These are phyloP conservation scores for Colletotrichum eleusines DNA, from an alignment of 2,329 filamentous ascomycete species.

Conservation along the genomic window DNA sequence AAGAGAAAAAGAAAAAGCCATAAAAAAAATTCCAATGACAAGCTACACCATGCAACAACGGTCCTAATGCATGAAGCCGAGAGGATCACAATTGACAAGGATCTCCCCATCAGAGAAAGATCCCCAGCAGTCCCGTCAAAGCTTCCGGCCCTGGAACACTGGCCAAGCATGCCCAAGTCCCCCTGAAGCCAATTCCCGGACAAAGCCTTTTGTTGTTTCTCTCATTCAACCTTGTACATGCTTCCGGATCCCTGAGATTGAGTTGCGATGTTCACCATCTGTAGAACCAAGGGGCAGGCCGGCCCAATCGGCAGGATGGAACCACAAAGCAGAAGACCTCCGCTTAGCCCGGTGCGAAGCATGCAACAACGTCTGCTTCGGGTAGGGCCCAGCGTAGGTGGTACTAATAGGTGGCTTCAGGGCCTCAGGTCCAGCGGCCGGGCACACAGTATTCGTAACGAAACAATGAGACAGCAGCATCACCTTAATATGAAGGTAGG, in stretches of 20 bases:
- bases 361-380: neutral
- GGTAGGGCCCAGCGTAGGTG: neutral
- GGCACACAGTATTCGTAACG: neutral
- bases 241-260: neutral
- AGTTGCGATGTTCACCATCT: neutral
- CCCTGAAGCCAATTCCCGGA: neutral
- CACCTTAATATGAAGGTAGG: neutral
- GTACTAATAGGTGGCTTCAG: neutral
- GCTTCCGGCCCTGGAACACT: neutral
- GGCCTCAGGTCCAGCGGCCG: neutral
- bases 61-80: constrained; percentile 12
- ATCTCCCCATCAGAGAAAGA: neutral
- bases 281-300: neutral
- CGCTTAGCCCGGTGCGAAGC: neutral
- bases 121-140: neutral
- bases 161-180: neutral
- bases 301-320: neutral
- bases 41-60: constrained; percentile 11
- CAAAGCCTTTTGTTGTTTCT: constrained; percentile 8
- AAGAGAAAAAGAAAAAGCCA: neutral
- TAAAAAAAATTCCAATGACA: neutral
- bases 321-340: neutral
- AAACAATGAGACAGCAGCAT: neutral
- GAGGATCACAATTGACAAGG: constrained; percentile 2
- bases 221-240: neutral